Conservation (phyloP, 179 eudicot genomes). For the Actinidia polygama region DNA sequence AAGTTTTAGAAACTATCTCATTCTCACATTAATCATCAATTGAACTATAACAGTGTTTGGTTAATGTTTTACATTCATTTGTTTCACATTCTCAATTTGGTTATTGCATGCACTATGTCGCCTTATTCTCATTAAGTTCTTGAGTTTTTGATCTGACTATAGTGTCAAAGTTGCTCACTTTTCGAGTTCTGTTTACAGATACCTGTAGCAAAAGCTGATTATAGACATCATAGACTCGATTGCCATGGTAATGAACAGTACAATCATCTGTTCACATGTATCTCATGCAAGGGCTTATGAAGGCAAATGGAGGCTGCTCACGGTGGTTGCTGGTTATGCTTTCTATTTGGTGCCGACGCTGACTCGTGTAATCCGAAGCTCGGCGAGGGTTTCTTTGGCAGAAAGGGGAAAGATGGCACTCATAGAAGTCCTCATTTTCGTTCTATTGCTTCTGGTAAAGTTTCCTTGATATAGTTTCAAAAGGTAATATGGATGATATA, state of each 20-base stretch:
- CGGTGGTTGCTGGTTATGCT: conserved; percentile 4
- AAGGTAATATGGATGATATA: background rate
- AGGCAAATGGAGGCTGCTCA: conserved; percentile 16
- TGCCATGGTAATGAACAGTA: conserved; percentile 14
- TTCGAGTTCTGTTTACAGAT: conserved; percentile 11
- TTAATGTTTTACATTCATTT: background rate
- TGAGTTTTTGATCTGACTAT: too few species aligned
- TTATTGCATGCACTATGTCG: too few species aligned
- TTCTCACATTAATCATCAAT: too few species aligned
- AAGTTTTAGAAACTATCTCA: too few species aligned
- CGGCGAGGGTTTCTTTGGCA: conserved; percentile 10
- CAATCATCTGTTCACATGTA: conserved; percentile 14
- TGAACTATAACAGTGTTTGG: too few species aligned
- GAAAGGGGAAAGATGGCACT: background rate
- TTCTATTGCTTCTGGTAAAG: background rate
- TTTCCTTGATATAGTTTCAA: background rate
- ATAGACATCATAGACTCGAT: conserved; percentile 18
- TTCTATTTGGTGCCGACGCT: background rate
- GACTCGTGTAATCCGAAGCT: conserved; percentile 5
- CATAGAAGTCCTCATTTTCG: background rate
- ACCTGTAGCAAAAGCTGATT: conserved; percentile 5
- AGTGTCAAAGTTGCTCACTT: background rate
- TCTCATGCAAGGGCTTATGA: background rate
- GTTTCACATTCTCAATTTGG: too few species aligned
- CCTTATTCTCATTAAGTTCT: too few species aligned